Evolutionary conservation across 1,139 yeast species (phyloP).

Genomic region (Yamadazyma conglobata): DNA sequence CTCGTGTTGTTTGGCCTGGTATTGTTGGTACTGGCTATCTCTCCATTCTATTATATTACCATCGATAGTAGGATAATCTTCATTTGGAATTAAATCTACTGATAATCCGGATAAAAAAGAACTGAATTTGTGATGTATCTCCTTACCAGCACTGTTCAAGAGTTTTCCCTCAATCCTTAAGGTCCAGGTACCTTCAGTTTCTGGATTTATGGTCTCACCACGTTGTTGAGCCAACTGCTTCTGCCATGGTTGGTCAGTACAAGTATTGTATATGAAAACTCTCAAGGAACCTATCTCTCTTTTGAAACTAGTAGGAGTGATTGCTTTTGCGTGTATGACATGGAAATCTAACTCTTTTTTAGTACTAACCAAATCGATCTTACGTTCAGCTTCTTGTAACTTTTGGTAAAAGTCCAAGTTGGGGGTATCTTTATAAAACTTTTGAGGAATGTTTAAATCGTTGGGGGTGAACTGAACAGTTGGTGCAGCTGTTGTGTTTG

Average conservation of each 20-base stretch:
- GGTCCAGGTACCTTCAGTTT: slow-evolving; percentile 67
- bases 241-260: slow-evolving; percentile 94
- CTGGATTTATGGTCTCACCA: slow-evolving; percentile 18
- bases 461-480: slow-evolving; percentile 59
- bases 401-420: slow-evolving; percentile 69
- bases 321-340: slow-evolving; percentile 55
- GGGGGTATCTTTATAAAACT: slow-evolving; percentile 62
- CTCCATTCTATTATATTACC: slow-evolving; percentile 45
- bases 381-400: slow-evolving; percentile 72
- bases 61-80: slow-evolving; percentile 36
- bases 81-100: slow-evolving; percentile 60
- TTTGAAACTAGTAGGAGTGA: slow-evolving; percentile 42
- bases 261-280: slow-evolving; percentile 76
- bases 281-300: slow-evolving; percentile 60
- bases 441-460: slow-evolving; percentile 62
- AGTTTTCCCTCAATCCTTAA: slow-evolving; percentile 84
- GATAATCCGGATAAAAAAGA: slow-evolving; percentile 80
- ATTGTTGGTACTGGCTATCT: slow-evolving; percentile 19
- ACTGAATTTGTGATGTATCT: slow-evolving; percentile 49
- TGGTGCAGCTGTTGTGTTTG: slow-evolving; percentile 39
- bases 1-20: slow-evolving; percentile 28
- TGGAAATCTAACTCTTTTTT: slow-evolving; percentile 84
- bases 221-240: slow-evolving; percentile 32
- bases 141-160: slow-evolving; percentile 29
- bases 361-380: slow-evolving; percentile 74